Percentiles rank a stretch among this genome's conserved stretches.
These are phyloP conservation scores for Kwoniella shivajii DNA, from an alignment of 1,284 basidiomycete genomes.

Conservation along the genomic window DNA sequence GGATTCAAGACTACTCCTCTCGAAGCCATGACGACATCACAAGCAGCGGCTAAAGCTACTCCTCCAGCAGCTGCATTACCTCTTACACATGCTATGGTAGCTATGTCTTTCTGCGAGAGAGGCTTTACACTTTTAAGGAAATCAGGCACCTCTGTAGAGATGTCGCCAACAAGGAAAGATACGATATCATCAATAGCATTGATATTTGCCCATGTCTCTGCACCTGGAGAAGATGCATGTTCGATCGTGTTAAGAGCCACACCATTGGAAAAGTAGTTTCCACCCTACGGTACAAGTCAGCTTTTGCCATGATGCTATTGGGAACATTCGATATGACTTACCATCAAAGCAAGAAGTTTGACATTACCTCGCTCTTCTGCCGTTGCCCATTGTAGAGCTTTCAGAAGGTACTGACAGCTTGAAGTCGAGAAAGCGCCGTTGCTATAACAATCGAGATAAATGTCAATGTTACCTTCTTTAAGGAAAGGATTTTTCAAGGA, in stretches of 20 bases:
- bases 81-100: slow-evolving; percentile 55
- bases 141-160: slow-evolving; percentile 33
- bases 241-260: slow-evolving; percentile 58
- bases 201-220: slow-evolving; percentile 58
- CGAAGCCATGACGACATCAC: slow-evolving; percentile 53
- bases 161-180: slow-evolving; percentile 48
- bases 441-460: slow-evolving; percentile 19
- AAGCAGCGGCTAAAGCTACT: slow-evolving; percentile 56
- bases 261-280: slow-evolving; percentile 57
- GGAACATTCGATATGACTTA: slow-evolving; percentile 25
- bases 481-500: not conserved
- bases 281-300: slow-evolving; percentile 31
- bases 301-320: not conserved
- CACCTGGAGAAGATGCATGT: slow-evolving; percentile 47
- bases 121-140: slow-evolving; percentile 46
- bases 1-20: slow-evolving; percentile 56
- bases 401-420: slow-evolving; percentile 53
- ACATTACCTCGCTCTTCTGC: slow-evolving; percentile 45
- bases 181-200: slow-evolving; percentile 56
- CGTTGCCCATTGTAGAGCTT: slow-evolving; percentile 51
- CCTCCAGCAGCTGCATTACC: slow-evolving; percentile 58
- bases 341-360: slow-evolving; percentile 54
- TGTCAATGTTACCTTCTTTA: slow-evolving; percentile 1
- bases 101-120: slow-evolving; percentile 51
- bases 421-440: slow-evolving; percentile 57